phyloP scores from a whole-genome alignment of 2,329 filamentous ascomycete genomes.

The Didymella sp. region DNA sequence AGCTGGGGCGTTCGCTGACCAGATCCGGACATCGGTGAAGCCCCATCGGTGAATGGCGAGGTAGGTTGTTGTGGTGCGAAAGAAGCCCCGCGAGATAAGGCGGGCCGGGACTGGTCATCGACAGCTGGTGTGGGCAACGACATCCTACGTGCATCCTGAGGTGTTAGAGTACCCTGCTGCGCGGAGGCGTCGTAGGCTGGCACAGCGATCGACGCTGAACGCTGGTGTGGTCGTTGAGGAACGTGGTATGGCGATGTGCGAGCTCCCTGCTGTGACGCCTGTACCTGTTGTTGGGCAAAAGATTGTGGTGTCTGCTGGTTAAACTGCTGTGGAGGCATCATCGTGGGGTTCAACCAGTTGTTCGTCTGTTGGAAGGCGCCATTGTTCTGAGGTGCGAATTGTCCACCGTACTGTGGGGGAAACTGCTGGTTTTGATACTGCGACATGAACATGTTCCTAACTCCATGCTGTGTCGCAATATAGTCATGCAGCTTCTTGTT shows the following conservation, averaged over 20 bases:
- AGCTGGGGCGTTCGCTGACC: constrained; percentile 33
- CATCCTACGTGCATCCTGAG: constrained; percentile 48
- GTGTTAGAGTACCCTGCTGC: constrained; percentile 29
- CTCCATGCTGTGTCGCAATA: constrained; percentile 64
- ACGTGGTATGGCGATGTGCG: constrained; percentile 57
- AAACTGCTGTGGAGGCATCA: constrained; percentile 46
- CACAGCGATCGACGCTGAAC: constrained; percentile 55
- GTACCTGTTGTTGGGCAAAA: constrained; percentile 27
- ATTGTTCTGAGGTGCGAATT: constrained; percentile 32
- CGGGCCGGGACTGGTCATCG: constrained; percentile 28
- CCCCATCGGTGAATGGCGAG: constrained; percentile 32
- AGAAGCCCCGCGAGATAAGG: constrained; percentile 32
- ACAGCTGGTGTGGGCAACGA: constrained; percentile 50
- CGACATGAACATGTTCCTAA: constrained; percentile 55
- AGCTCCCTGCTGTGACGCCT: constrained; percentile 42
- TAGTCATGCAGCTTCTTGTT: constrained; percentile 68
- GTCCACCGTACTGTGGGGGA: constrained; percentile 26
- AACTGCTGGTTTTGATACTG: constrained; percentile 35
- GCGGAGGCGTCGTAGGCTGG: constrained; percentile 47
- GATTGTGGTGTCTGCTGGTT: constrained; percentile 37
- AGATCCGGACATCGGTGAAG: constrained; percentile 30
- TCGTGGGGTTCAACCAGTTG: constrained; percentile 42
- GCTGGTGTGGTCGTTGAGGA: constrained; percentile 52
- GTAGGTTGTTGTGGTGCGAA: constrained; percentile 26
- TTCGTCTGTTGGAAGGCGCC: constrained; percentile 27